Evolutionary conservation across 345 rosid genomes (phyloP), one percentile per base, ranked within the genome.

Genomic region (Citrus mangshanensis): DNA sequence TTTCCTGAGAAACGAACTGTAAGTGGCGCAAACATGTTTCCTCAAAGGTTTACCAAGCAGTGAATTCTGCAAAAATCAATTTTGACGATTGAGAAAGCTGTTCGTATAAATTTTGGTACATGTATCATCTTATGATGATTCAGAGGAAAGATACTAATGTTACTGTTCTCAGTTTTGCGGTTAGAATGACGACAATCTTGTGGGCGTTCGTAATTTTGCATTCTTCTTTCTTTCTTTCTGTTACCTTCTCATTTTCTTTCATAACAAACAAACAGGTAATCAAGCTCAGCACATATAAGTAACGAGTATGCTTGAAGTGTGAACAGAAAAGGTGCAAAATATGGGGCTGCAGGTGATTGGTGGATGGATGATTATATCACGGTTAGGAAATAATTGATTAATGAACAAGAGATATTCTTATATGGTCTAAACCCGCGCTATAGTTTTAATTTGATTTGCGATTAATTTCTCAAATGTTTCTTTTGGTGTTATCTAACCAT

Each of bases 31-130:
- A 4, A 37, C 72, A 64, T 6, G 73, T 66, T 9, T 67, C 61
- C 65, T 64, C 51, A 55, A 68, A 4, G 5, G 21, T 63, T 70
- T 60, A 49, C 46, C 64, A 18, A 1, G 10, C 35, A 64, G 13
- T 61, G 14, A 42, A 38, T n/a, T 24, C 67, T 37, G 62, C 63
- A 46, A 65, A 42, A 5, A n/a, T 49, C 81, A 81, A 73, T 85
- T 82, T 75, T 82, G 82, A 76, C 82, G n/a, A 18, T 35, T 60
- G 68, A 60, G 58, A 34, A 65, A 9, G 32, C 25, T 76, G 74
- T 73, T 70, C 51, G 21, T 68, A 68, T 35, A 42, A 77, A 13
- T 75, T 67, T 55, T 79, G 77, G 54, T 75, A 37, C 49, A 60
- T 65, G 69, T 30, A 65, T 72, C 54, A 38, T n/a, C 73, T 27